Evolutionary conservation across 2,329 filamentous ascomycete genomes (phyloP).

Genomic region (Botrytis galanthina): DNA sequence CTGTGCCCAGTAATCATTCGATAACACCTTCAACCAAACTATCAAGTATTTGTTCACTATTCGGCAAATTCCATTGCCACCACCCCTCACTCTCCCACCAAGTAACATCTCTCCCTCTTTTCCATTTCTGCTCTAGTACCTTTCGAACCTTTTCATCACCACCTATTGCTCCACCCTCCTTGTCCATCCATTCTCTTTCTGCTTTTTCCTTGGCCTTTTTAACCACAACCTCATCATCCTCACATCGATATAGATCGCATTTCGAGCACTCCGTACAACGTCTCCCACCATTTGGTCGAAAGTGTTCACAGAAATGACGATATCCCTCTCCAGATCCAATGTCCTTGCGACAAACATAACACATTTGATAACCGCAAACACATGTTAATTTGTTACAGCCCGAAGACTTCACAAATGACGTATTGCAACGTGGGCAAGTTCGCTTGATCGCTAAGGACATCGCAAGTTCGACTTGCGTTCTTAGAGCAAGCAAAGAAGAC

Average conservation of each 20-base stretch:
- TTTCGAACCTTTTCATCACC: conserved; percentile 56
- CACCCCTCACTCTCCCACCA: conserved; percentile 29
- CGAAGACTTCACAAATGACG: conserved; percentile 86
- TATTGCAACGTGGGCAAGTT: conserved; percentile 87
- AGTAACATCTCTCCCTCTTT: conserved; percentile 26
- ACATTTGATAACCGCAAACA: conserved; percentile 96
- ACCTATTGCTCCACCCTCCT: conserved; percentile 57
- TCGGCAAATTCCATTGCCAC: conserved; percentile 33
- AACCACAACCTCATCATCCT: conserved; percentile 69
- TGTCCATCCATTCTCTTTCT: conserved; percentile 67
- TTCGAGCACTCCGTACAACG: conserved; percentile 76
- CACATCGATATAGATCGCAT: conserved; percentile 71
- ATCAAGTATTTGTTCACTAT: conserved; percentile 37
- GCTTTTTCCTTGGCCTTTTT: conserved; percentile 67
- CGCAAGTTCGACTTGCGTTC: conserved; percentile 86
- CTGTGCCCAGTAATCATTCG: conserved; percentile 25
- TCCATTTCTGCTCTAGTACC: conserved; percentile 52
- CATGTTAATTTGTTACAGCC: conserved; percentile 98
- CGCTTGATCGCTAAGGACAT: conserved; percentile 94
- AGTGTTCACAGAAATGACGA: conserved; percentile 93
- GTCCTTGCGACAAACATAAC: conserved; percentile 87
- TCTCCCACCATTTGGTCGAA: conserved; percentile 73
- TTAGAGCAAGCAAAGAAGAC: conserved; percentile 74
- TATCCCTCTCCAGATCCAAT: conserved; percentile 72
- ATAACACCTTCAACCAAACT: conserved; percentile 36